Conservation (phyloP, 371 early-diverging fungal species). For the Massospora cicadina region DNA sequence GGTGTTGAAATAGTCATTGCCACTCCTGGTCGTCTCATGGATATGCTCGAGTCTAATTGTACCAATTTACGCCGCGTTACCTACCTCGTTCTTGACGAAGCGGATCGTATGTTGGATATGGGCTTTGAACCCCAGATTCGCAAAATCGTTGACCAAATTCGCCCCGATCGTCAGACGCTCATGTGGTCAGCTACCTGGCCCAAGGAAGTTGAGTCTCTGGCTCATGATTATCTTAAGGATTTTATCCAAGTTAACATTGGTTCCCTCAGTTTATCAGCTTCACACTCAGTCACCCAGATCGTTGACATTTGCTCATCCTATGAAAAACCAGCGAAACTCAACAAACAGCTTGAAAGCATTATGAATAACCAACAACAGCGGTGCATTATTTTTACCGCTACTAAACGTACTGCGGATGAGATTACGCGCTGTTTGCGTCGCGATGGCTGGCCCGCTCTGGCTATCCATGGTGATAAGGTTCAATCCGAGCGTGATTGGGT, state of each 20-base stretch:
- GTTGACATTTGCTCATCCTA: constrained; percentile 74
- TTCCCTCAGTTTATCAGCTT: constrained; percentile 82
- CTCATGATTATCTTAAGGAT: constrained; percentile 83
- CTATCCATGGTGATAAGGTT: constrained; percentile 98
- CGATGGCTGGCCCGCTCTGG: constrained; percentile 91
- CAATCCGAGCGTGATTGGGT: constrained; percentile 98
- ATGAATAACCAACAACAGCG: constrained; percentile 63
- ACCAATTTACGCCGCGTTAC: constrained; percentile 79
- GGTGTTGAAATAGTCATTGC: constrained; percentile 81
- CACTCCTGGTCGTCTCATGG: constrained; percentile 92
- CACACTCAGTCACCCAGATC: constrained; percentile 85
- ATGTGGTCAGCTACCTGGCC: constrained; percentile 99
- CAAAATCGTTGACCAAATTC: constrained; percentile 78
- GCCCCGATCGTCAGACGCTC: constrained; percentile 66
- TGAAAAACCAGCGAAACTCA: constrained; percentile 56
- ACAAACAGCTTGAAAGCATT: constrained; percentile 43
- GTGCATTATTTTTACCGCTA: constrained; percentile 94
- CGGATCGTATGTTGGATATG: constrained; percentile 90
- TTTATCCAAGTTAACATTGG: constrained; percentile 98
- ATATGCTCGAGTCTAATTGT: constrained; percentile 76
- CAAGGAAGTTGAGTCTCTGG: constrained; percentile 79
- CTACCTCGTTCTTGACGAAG: constrained; percentile 89
- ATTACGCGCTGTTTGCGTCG: constrained; percentile 78
- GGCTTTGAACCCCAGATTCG: constrained; percentile 94
- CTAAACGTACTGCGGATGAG: constrained; percentile 95